Evolutionary conservation across 1,284 basidiomycete genomes (phyloP).

Genomic region (Clitocybe nebularis): DNA sequence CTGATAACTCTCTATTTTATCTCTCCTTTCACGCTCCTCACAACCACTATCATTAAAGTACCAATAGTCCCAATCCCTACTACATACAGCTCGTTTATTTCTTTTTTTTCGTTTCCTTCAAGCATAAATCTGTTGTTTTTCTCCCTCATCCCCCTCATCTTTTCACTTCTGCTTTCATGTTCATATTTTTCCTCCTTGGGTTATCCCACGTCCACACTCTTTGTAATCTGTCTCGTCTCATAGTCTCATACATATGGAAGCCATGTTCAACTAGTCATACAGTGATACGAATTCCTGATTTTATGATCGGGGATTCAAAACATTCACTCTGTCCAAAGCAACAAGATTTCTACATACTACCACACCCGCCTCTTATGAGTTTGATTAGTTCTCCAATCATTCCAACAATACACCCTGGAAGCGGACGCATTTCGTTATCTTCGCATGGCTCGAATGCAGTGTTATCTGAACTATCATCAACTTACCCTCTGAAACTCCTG

Average conservation of each 20-base stretch:
- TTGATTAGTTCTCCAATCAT: slow-evolving; percentile 16
- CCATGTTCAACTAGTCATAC: slow-evolving; percentile 8
- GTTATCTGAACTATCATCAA: slow-evolving; percentile 75
- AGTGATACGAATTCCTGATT: neutral
- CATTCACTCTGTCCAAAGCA: neutral
- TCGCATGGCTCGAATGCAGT: slow-evolving; percentile 51
- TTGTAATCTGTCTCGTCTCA: slow-evolving; percentile 10
- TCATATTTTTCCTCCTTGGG: neutral
- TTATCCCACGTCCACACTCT: slow-evolving; percentile 13
- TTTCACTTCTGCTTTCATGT: slow-evolving; percentile 12
- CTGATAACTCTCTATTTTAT: slow-evolving; percentile 30
- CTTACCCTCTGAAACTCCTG: slow-evolving; percentile 90
- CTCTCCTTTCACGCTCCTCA: slow-evolving; percentile 11
- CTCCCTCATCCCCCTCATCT: slow-evolving; percentile 8
- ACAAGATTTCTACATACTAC: neutral
- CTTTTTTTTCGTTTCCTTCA: slow-evolving; percentile 9
- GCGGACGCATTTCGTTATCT: slow-evolving; percentile 51
- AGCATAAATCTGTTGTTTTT: slow-evolving; percentile 7
- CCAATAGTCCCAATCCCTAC: slow-evolving; percentile 5
- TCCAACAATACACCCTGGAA: slow-evolving; percentile 39
- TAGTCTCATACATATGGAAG: slow-evolving; percentile 9
- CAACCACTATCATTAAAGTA: slow-evolving; percentile 10
- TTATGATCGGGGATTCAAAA: too few relatives aligned
- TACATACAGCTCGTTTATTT: slow-evolving; percentile 16
- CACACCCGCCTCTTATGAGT: too few relatives aligned